Evolutionary conservation across 257 asterid species (phyloP).

Genomic region (Nicotiana benthamiana): DNA sequence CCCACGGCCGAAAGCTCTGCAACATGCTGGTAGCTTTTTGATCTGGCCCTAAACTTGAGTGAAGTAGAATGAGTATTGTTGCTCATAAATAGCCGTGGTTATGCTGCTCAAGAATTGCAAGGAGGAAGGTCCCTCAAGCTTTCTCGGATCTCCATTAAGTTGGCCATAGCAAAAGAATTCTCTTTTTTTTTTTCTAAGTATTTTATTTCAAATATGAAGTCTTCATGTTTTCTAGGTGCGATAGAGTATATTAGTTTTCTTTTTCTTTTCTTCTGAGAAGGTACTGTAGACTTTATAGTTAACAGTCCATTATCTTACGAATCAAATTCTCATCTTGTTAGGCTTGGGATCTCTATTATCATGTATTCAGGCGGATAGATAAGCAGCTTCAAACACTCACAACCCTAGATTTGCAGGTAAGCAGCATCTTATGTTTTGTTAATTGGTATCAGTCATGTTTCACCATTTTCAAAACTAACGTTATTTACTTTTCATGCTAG

Average conservation of each 20-base stretch:
- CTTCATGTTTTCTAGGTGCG: background rate
- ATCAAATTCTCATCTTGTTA: conserved; percentile 15
- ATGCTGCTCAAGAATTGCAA: background rate
- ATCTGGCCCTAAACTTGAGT: background rate
- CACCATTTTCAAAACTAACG: conserved; percentile 8
- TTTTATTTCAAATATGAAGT: background rate
- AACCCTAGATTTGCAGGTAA: conserved; percentile 93
- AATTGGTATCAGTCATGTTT: background rate
- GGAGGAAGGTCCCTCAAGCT: background rate
- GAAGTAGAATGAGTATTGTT: background rate
- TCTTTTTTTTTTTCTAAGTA: too few relatives aligned
- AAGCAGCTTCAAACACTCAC: conserved; percentile 94
- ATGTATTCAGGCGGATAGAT: conserved; percentile 90
- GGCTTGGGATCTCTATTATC: conserved; percentile 99
- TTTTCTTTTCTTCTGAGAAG: background rate
- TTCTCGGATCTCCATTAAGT: too few relatives aligned
- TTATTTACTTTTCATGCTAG: conserved; percentile 36
- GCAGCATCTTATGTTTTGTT: conserved; percentile 16
- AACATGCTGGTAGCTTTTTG: background rate
- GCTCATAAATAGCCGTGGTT: background rate
- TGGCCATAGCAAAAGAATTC: background rate
- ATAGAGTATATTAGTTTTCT: background rate
- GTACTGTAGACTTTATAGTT: background rate
- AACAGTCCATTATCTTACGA: background rate
- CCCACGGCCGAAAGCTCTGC: background rate